These are phyloP conservation scores for Esteya vermicola DNA, from an alignment of 2,329 filamentous ascomycete species.

Conservation along the genomic window DNA sequence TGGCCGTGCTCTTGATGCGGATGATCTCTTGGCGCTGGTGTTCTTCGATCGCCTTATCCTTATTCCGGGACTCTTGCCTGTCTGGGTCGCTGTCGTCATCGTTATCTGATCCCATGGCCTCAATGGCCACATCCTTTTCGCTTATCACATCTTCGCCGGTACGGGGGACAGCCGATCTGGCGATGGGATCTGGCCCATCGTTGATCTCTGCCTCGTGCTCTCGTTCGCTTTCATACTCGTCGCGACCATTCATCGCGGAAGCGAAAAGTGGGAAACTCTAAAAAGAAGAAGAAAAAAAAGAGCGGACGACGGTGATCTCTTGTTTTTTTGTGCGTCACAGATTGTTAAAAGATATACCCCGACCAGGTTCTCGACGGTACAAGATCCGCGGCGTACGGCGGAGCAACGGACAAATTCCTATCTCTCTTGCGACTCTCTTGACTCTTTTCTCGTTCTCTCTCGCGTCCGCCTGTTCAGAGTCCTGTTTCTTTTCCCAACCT, in stretches of 20 bases:
- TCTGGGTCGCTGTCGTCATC: neutral
- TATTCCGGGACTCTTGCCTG: neutral
- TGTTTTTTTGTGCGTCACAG: no score
- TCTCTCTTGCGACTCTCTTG: no score
- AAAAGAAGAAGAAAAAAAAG: no score
- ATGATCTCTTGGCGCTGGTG: slow-evolving; percentile 18
- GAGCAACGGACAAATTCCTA: no score
- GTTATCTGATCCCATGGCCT: slow-evolving; percentile 20
- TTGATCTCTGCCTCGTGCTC: slow-evolving; percentile 10
- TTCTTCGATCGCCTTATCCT: neutral
- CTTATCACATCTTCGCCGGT: slow-evolving; percentile 8
- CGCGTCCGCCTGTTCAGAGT: no score
- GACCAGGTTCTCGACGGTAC: no score
- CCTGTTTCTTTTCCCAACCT: no score
- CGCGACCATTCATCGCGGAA: slow-evolving; percentile 2
- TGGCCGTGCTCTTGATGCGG: slow-evolving; percentile 37
- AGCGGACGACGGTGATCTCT: no score
- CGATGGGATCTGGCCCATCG: slow-evolving; percentile 9
- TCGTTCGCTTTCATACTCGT: slow-evolving; percentile 8
- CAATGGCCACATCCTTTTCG: slow-evolving; percentile 9
- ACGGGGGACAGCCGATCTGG: slow-evolving; percentile 1
- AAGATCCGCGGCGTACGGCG: no score
- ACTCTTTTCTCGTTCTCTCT: no score
- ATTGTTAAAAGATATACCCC: no score
- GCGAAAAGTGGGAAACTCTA: no score